phyloP scores from a whole-genome alignment of 202 grass and related monocot species.

The Zoysia matrella region DNA sequence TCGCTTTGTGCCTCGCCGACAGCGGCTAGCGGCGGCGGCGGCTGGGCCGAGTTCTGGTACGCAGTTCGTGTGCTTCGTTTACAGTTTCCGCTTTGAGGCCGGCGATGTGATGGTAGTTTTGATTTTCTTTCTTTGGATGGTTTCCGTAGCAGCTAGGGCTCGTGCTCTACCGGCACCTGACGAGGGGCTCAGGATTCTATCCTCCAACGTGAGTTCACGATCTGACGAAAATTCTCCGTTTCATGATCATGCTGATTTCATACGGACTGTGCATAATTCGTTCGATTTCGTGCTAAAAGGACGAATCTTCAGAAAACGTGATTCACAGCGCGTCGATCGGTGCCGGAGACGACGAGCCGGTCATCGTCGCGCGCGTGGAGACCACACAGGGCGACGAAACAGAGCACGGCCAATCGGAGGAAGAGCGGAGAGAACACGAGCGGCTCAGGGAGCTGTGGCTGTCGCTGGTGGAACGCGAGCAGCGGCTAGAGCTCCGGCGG shows the following conservation, averaged over 20 bases:
- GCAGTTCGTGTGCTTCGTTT: not conserved
- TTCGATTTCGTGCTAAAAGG: conserved; percentile 31
- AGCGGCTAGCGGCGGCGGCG: not conserved
- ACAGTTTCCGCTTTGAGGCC: too few relatives aligned
- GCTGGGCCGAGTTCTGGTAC: conserved; percentile 27
- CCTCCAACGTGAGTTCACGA: conserved; percentile 43
- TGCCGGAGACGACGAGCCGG: conserved; percentile 44
- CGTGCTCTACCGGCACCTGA: conserved; percentile 19
- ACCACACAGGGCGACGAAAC: too few relatives aligned
- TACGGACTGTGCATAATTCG: not conserved
- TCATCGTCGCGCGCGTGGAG: conserved; percentile 34
- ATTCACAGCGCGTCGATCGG: conserved; percentile 62
- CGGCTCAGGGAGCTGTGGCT: conserved; percentile 57
- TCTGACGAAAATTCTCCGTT: not conserved
- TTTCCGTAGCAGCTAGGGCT: not conserved
- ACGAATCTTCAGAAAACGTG: conserved; percentile 50
- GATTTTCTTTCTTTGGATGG: too few relatives aligned
- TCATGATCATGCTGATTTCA: not conserved
- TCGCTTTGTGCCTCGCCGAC: not conserved
- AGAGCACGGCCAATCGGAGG: conserved; percentile 7
- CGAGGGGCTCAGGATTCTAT: conserved; percentile 49
- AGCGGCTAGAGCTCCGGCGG: conserved; percentile 65
- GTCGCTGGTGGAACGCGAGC: not conserved
- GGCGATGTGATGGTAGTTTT: too few relatives aligned
- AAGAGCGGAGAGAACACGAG: conserved; percentile 43